Evolutionary conservation across 139 green algal species (phyloP), one percentile per base, ranked within the genome.

Genomic region (Spirogloea muscicola): DNA sequence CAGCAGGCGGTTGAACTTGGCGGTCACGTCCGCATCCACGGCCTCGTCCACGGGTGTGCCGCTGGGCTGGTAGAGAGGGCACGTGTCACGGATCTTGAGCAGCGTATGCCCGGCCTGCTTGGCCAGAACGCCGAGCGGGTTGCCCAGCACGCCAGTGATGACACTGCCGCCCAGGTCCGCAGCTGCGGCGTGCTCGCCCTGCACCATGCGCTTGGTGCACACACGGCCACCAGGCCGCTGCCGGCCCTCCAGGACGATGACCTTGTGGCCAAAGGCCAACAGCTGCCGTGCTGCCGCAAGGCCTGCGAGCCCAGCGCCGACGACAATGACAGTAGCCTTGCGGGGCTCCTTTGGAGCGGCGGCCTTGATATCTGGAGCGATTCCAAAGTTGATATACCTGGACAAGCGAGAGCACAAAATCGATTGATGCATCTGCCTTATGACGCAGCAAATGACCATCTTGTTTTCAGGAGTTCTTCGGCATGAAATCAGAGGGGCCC

Each of bases 81-180:
- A 87, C 29, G 33, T 27, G 25, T 82, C 74, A 2, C 65, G 5
- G 58, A 98, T 96, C 39, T 84, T 55, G 52, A 93, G 86, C 82
- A 97, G 69, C 1, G 96, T 71, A 58, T 96, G 84, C 6, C 91
- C 91, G 25, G 77, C 29, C 67, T 76, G 67, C 3, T 34, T 49
- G 18, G 67, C 67, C 29, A 76, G 29, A 10, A 76, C 67, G 0
- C 49, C 67, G 9, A 76, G 25, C n/a, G 94, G 94, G 84, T 98
- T 98, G 73, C 94, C 91, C 46, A 97, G 87, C 4, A 92, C 89
- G 65, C 94, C 84, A 9, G 91, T 98, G 67, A 98, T 84, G 70
- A 98, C 91, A 64, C 74, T 88, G 29, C 93, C 94, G 9, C 94
- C 94, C 21, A 98, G 66, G 41, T 98, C 94, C 18, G 85, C 91